A percentile compares a stretch with the other conserved stretches of the same genome.
Evolutionary conservation across 2,329 filamentous ascomycete species (phyloP).

Genomic region (Apiospora kogelbergensis): DNA sequence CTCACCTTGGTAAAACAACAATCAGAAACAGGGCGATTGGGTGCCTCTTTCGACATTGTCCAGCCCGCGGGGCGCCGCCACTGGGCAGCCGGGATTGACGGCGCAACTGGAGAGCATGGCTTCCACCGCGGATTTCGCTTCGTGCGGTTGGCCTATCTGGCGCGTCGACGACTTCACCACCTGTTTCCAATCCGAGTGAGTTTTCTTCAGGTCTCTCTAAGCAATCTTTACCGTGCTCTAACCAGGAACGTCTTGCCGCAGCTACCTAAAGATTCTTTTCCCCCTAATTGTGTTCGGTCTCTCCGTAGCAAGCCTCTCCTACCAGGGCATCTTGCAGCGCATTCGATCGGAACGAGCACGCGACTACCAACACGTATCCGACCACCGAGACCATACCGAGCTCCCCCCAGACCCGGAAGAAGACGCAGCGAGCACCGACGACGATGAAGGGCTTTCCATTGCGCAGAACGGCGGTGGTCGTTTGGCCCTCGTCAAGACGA

Average conservation of each 20-base stretch:
- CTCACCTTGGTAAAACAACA: not conserved
- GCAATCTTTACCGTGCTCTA: slow-evolving; percentile 9
- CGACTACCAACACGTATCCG: slow-evolving; percentile 58
- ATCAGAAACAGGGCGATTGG: not conserved
- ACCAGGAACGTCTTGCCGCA: slow-evolving; percentile 34
- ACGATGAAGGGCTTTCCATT: slow-evolving; percentile 59
- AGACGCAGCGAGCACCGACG: slow-evolving; percentile 50
- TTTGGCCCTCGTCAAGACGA: slow-evolving; percentile 58
- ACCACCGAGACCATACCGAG: slow-evolving; percentile 49
- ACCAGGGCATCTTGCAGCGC: slow-evolving; percentile 56
- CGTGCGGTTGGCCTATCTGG: slow-evolving; percentile 61
- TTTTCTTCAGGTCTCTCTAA: slow-evolving; percentile 19
- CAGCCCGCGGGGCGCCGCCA: slow-evolving; percentile 3
- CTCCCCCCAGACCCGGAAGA: slow-evolving; percentile 49
- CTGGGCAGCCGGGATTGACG: not conserved
- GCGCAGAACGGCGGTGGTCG: slow-evolving; percentile 48
- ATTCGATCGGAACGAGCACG: slow-evolving; percentile 51
- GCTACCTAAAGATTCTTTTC: slow-evolving; percentile 78
- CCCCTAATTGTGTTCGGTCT: slow-evolving; percentile 70
- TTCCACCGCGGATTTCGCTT: slow-evolving; percentile 39
- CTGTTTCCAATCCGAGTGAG: slow-evolving; percentile 69
- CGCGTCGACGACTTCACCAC: slow-evolving; percentile 61
- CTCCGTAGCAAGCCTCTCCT: slow-evolving; percentile 67
- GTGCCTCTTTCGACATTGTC: not conserved
- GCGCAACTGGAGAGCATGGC: not conserved